These are phyloP conservation scores for Hypoxylon sp. DNA, from an alignment of 2,329 filamentous ascomycete species.

Conservation along the genomic window DNA sequence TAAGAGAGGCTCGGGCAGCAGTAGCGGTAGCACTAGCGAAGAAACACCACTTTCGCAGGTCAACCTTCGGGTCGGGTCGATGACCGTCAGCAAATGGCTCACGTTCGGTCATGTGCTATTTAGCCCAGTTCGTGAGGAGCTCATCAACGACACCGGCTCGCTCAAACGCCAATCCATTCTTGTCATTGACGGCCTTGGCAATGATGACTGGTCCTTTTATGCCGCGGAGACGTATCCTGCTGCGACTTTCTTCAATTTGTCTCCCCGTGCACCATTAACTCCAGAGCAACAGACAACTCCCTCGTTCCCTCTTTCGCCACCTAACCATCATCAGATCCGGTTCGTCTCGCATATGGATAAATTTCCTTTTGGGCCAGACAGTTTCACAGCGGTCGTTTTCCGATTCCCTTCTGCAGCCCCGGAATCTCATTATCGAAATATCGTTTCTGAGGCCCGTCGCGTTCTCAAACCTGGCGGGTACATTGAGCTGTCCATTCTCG, in stretches of 20 bases:
- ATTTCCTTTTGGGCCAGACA: conserved; percentile 82
- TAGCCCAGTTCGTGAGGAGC: conserved; percentile 81
- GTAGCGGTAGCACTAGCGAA: conserved; percentile 65
- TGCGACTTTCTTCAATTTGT: conserved; percentile 83
- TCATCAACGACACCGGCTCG: conserved; percentile 67
- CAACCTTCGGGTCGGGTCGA: conserved; percentile 82
- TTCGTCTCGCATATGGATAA: conserved; percentile 74
- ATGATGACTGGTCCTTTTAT: conserved; percentile 90
- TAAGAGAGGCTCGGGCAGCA: conserved; percentile 60
- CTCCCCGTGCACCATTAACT: conserved; percentile 68
- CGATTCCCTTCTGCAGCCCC: conserved; percentile 81
- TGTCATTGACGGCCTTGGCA: conserved; percentile 87
- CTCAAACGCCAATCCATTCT: conserved; percentile 76
- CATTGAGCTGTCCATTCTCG: conserved; percentile 83
- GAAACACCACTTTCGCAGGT: conserved; percentile 78
- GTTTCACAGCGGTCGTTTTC: conserved; percentile 82
- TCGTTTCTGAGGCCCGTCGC: conserved; percentile 81
- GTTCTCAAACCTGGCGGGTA: conserved; percentile 84
- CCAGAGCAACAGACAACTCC: conserved; percentile 61
- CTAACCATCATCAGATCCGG: conserved; percentile 83
- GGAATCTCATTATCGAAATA: conserved; percentile 77
- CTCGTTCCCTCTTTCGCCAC: conserved; percentile 69
- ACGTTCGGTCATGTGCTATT: conserved; percentile 88
- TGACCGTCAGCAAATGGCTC: conserved; percentile 91
- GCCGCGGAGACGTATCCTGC: conserved; percentile 84